Evolutionary conservation across 164 flowering plant genomes (phyloP), one percentile per base, ranked within the genome.

Genomic region (Nymphaea thermarum): DNA sequence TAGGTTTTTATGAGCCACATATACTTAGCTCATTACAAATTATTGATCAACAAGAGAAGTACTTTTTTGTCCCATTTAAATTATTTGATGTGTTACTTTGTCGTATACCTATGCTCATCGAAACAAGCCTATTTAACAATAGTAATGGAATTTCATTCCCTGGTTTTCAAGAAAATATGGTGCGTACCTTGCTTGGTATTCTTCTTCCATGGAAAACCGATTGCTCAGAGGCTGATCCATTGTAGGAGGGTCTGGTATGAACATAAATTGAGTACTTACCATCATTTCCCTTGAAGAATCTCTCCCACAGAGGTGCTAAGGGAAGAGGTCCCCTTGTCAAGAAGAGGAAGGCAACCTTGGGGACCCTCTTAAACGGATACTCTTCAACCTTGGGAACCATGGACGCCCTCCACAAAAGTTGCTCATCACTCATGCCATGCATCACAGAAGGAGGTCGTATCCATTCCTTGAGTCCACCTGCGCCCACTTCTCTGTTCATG

Each of bases 311-410:
- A 4, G 88, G 88, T 36, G 90, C 88, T 71, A 87, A 43, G 2
- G 75, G 18, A 55, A 87, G 75, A 3, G 78, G 74, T 41, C 87
- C 83, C 61, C 66, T 81, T 4, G 80, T 78, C 80, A 86, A 68
- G 71, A 85, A 87, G 86, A 87, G 66, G 81, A 87, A 87, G 8
- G 92, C 92, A 53, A 87, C 78, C 74, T 84, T 85, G 0, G 84
- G 86, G 5, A 68, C 73, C 11, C 76, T 68, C 8, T 70, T 16
- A 63, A 68, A 77, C 3, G 85, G 57, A 15, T 67, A 66, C 2
- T 42, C n/a, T 0, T 14, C 8, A 1, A 44, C 42, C 11, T 16
- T 64, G n/a, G 73, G 68, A 10, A 45, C 60, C 65, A 62, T 61
- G 25, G 73, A 66, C 12, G 73, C 73, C n/a, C 69, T 44, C 73